Conservation (phyloP, 345 rosid species). For the Psidium guajava region DNA sequence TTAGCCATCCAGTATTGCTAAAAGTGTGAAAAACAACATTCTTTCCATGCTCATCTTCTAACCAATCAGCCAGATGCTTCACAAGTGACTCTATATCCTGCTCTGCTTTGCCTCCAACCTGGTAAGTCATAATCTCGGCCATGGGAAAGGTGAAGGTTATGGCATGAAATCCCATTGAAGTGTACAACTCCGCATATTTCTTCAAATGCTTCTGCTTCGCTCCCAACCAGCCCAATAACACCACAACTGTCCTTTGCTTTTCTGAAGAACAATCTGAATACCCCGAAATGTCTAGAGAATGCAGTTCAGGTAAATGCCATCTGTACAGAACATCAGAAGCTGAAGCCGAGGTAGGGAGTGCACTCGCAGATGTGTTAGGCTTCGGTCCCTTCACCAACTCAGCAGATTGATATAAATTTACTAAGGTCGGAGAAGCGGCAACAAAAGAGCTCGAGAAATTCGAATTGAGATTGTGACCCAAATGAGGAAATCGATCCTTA, state of each 20-base stretch:
- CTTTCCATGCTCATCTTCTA: conserved; percentile 79
- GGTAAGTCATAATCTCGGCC: conserved; percentile 72
- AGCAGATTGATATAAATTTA: conserved; percentile 51
- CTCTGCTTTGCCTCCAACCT: conserved; percentile 94
- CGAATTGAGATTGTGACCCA: conserved; percentile 12
- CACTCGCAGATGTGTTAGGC: conserved; percentile 9
- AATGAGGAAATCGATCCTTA: conserved; percentile 19
- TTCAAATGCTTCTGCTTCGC: conserved; percentile 91
- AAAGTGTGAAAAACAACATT: conserved; percentile 92
- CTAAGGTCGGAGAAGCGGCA: conserved; percentile 37
- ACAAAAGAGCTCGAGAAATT: conserved; percentile 12
- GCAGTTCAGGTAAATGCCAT: conserved; percentile 84
- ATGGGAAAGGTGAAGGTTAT: conserved; percentile 92
- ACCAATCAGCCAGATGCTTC: conserved; percentile 82
- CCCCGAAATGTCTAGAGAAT: conserved; percentile 45
- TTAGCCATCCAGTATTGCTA: conserved; percentile 98
- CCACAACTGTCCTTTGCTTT: conserved; percentile 84
- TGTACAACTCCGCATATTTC: conserved; percentile 95
- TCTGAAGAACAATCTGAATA: conserved; percentile 35
- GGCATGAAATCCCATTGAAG: conserved; percentile 80
- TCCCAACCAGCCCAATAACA: conserved; percentile 96
- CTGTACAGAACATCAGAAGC: conserved; percentile 45
- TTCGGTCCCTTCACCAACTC: conserved; percentile 59
- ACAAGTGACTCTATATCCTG: conserved; percentile 66
- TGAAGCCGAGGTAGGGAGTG: conserved; percentile 13